These are phyloP conservation scores for Isabelozyma pseudorhagii DNA, from an alignment of 805 yeast species.

Conservation along the genomic window DNA sequence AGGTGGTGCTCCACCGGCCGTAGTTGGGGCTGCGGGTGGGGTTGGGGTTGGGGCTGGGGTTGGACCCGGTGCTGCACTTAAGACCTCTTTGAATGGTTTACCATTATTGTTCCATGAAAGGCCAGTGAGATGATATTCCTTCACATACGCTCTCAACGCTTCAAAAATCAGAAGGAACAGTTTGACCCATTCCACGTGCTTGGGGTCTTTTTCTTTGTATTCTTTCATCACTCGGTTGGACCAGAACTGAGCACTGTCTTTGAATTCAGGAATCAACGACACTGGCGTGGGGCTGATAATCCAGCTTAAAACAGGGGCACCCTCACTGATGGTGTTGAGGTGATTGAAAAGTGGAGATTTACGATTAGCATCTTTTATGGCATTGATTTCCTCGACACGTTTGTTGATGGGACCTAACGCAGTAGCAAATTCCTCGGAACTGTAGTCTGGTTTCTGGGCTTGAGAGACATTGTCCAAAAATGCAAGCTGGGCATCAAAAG, in stretches of 20 bases:
- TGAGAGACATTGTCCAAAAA: slow-evolving; percentile 58
- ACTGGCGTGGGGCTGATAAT: slow-evolving; percentile 73
- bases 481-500: slow-evolving; percentile 56
- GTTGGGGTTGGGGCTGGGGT: slow-evolving; percentile 14
- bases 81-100: slow-evolving; percentile 50
- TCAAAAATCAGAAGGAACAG: slow-evolving; percentile 61
- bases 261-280: slow-evolving; percentile 73
- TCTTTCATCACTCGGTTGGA: slow-evolving; percentile 87
- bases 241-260: slow-evolving; percentile 93
- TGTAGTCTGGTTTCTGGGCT: slow-evolving; percentile 62
- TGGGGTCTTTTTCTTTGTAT: slow-evolving; percentile 64
- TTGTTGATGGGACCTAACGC: slow-evolving; percentile 69
- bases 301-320: slow-evolving; percentile 91
- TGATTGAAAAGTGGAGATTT: slow-evolving; percentile 62
- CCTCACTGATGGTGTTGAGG: slow-evolving; percentile 83
- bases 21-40: slow-evolving; percentile 20
- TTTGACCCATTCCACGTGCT: slow-evolving; percentile 81
- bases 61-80: slow-evolving; percentile 14
- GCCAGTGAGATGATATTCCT: slow-evolving; percentile 81
- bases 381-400: slow-evolving; percentile 53
- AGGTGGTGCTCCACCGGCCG: slow-evolving; percentile 40
- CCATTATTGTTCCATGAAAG: slow-evolving; percentile 74
- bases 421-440: slow-evolving; percentile 51
- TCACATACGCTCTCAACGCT: slow-evolving; percentile 67
- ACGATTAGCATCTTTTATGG: slow-evolving; percentile 73